Evolutionary conservation across 441 rosid genomes (phyloP), one percentile per base, ranked within the genome.

Genomic region (Brassica balearica): DNA sequence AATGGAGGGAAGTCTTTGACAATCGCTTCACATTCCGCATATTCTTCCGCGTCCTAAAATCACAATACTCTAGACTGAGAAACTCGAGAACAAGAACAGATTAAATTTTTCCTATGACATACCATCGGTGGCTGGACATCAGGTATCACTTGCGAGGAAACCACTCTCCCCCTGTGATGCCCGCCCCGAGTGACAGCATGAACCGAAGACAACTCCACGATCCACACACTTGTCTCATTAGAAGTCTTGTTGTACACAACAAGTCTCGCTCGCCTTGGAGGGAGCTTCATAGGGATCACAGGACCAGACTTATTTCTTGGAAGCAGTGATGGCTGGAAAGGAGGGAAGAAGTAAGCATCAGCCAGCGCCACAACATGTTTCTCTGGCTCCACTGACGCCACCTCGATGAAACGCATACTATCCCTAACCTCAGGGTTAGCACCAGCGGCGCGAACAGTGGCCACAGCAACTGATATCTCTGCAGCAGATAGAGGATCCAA

Each of bases 91-190:
- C 72, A 69, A 65, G 3, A 66, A 29, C 43, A 65, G 58, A 67
- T 25, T 25, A 25, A 25, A 32, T 5, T 6, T 36, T 61, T 29
- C 68, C 56, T 66, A 68, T 38, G 32, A 59, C 86, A 68, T 80
- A 92, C 97, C 96, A 92, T 89, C 5, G 97, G 92, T 62, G 97
- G 97, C 88, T 92, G 96, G 71, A 91, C 94, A 83, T 91, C 93
- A 19, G 92, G 90, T 75, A 92, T 77, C 51, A 88, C 90, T 67
- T 81, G 69, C 2, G 97, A 87, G 9, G 94, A 89, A 64, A 91
- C 82, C 43, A 91, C 97, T 88, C 82, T 91, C 51, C 97, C 97
- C 82, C 97, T 87, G 77, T 92, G 97, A 84, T 89, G 96, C 65
- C 97, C 97, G 74, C 97, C 97, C 20, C 94, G 84, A 71, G 97